Conservation (phyloP, 1,284 basidiomycete genomes). For the Coniferiporia sulphurascens region DNA sequence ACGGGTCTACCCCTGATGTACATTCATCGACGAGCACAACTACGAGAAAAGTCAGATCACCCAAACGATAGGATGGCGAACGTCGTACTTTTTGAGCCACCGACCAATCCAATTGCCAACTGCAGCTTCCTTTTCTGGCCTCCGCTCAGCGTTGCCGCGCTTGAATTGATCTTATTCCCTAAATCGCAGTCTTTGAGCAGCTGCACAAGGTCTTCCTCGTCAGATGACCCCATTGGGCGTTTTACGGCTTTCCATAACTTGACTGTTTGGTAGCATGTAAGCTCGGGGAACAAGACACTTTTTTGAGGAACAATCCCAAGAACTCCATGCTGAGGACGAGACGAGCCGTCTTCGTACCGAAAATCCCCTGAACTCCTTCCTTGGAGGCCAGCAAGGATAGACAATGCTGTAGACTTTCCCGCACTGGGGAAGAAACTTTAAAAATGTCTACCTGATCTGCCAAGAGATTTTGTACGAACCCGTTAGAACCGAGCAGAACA, state of each 20-base stretch:
- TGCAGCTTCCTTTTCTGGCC: slow-evolving; percentile 83
- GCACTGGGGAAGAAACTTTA: slow-evolving; percentile 45
- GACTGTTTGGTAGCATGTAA: slow-evolving; percentile 70
- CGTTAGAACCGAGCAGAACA: slow-evolving; percentile 71
- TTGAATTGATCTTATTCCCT: slow-evolving; percentile 58
- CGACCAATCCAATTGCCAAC: slow-evolving; percentile 71
- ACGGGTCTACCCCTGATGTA: slow-evolving; percentile 76
- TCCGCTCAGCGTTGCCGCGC: slow-evolving; percentile 63
- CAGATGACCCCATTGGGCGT: slow-evolving; percentile 42
- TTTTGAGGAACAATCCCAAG: slow-evolving; percentile 80
- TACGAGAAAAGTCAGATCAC: slow-evolving; percentile 24
- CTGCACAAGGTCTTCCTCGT: slow-evolving; percentile 53
- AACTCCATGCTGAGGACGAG: slow-evolving; percentile 51
- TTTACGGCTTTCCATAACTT: slow-evolving; percentile 73
- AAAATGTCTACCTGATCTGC: background rate
- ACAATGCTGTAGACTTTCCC: slow-evolving; percentile 74
- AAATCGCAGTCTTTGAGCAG: slow-evolving; percentile 70
- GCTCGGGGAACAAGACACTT: slow-evolving; percentile 76
- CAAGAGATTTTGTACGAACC: slow-evolving; percentile 35
- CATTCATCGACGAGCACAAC: slow-evolving; percentile 76
- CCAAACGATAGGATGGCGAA: background rate
- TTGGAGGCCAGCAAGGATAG: slow-evolving; percentile 59
- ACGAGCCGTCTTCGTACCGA: slow-evolving; percentile 52
- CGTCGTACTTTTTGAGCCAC: slow-evolving; percentile 58
- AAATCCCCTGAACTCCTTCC: slow-evolving; percentile 56